Percentiles rank a stretch among this genome's conserved stretches.
These are phyloP conservation scores for Akanthomyces lecanii DNA, from an alignment of 2,329 filamentous ascomycete species.

Conservation along the genomic window DNA sequence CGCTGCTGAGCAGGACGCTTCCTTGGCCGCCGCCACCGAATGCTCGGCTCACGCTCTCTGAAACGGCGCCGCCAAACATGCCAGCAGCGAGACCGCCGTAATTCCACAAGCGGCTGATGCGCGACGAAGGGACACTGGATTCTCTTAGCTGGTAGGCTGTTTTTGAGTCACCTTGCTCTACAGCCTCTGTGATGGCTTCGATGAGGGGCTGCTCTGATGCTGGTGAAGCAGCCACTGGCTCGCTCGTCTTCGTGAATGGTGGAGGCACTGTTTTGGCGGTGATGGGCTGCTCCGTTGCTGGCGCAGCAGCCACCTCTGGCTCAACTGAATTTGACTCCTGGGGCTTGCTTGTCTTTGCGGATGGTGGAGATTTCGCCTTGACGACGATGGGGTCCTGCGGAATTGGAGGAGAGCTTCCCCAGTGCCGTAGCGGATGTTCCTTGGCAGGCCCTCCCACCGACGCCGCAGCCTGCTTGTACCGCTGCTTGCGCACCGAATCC, in stretches of 20 bases:
- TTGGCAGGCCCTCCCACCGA: slow-evolving; percentile 26
- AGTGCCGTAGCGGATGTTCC: slow-evolving; percentile 36
- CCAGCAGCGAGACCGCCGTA: slow-evolving; percentile 90
- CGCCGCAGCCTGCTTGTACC: slow-evolving; percentile 14
- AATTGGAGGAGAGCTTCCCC: slow-evolving; percentile 23
- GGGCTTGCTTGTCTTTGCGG: neutral
- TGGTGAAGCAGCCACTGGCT: neutral
- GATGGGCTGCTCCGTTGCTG: neutral
- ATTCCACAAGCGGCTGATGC: slow-evolving; percentile 86
- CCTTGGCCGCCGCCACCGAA: slow-evolving; percentile 65
- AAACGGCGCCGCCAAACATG: slow-evolving; percentile 90
- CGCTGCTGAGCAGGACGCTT: slow-evolving; percentile 80
- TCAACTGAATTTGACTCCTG: neutral
- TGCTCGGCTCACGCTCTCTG: slow-evolving; percentile 75
- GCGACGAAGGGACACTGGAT: slow-evolving; percentile 83
- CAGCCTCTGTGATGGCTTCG: neutral
- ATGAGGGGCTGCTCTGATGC: neutral
- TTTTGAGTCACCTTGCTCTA: slow-evolving; percentile 8
- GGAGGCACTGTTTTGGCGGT: no score
- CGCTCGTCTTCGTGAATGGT: no score
- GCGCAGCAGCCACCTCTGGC: neutral
- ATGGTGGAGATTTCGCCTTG: neutral
- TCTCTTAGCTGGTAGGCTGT: slow-evolving; percentile 69
- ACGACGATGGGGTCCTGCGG: neutral
- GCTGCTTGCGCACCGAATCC: slow-evolving; percentile 29